These are phyloP conservation scores for Cornus controversa DNA, from an alignment of 148 eudicot genomes.

Conservation along the genomic window DNA sequence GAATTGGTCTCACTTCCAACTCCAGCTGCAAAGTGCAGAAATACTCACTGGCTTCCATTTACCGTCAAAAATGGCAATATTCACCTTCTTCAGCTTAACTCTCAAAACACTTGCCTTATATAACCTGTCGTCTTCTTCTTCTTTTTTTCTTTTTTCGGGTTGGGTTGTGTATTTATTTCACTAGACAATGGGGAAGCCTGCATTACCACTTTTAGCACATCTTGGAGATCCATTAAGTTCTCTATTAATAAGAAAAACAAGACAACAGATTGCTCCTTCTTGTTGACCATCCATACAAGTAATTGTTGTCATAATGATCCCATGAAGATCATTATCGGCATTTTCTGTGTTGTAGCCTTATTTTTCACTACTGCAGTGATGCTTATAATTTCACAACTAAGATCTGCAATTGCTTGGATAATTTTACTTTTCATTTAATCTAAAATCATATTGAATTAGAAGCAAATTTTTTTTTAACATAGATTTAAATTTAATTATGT, in stretches of 20 bases:
- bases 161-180: neutral
- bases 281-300: neutral
- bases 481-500: conserved; percentile 2
- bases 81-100: no score
- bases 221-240: neutral
- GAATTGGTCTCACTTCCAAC: no score
- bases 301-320: no score
- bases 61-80: no score
- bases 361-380: neutral
- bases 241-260: neutral
- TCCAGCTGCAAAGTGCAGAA: no score
- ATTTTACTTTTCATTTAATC: neutral
- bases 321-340: neutral
- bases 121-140: no score
- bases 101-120: no score
- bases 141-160: neutral
- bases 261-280: neutral
- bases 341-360: neutral
- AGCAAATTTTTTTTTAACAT: neutral
- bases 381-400: neutral
- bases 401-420: neutral
- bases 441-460: neutral
- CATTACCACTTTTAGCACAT: neutral
- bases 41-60: neutral
- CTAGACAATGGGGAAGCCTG: neutral